Conservation (phyloP, 164 flowering plant species). For the Taxillus chinensis region DNA sequence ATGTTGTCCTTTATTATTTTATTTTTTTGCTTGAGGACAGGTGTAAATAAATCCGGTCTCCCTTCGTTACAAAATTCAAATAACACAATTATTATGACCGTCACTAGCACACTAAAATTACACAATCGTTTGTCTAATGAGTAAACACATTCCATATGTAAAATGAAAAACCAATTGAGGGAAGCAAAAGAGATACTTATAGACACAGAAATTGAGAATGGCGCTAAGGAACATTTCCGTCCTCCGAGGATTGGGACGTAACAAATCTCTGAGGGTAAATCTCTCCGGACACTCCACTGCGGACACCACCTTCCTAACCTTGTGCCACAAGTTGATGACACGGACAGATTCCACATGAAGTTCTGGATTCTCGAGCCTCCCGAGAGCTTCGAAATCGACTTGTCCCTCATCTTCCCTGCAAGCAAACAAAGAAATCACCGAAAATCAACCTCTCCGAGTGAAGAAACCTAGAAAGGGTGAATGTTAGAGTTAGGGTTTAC, state of each 20-base stretch:
- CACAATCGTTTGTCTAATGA: no score
- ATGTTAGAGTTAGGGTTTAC: neutral
- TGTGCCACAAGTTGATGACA: constrained; percentile 39
- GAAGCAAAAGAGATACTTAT: constrained; percentile 35
- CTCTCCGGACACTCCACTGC: constrained; percentile 36
- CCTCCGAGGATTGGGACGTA: constrained; percentile 49
- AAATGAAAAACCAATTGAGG: no score
- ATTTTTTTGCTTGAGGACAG: no score
- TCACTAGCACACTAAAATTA: no score
- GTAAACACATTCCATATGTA: no score
- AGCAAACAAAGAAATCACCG: neutral
- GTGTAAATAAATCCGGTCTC: no score
- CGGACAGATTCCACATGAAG: constrained; percentile 41
- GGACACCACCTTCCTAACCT: constrained; percentile 40
- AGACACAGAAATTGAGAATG: constrained; percentile 54
- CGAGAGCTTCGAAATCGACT: constrained; percentile 58
- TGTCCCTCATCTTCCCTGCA: constrained; percentile 66
- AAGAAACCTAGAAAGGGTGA: neutral
- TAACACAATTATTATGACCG: no score
- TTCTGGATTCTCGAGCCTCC: constrained; percentile 78
- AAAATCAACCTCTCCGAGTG: neutral
- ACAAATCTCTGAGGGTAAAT: constrained; percentile 55
- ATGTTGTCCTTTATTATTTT: no score
- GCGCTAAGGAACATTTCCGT: constrained; percentile 52
- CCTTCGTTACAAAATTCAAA: no score